These are phyloP conservation scores for Cercospora sp. DNA, from an alignment of 2,329 filamentous ascomycete genomes.

Conservation along the genomic window DNA sequence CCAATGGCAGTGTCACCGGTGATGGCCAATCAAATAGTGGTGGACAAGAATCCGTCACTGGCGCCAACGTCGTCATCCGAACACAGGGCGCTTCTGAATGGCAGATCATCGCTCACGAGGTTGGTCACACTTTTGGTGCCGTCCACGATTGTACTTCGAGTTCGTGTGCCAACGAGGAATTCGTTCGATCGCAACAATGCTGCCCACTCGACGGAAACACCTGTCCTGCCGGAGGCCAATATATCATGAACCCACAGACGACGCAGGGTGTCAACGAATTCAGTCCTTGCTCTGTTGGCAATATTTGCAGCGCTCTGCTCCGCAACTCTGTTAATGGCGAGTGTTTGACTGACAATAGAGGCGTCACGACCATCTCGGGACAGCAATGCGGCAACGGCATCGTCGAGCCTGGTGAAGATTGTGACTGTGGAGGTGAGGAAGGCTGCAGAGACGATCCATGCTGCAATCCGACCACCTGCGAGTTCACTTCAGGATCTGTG, in stretches of 20 bases:
- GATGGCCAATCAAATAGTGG: conserved; percentile 40
- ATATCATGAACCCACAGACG: conserved; percentile 96
- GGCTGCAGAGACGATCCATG: conserved; percentile 75
- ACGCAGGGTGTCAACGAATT: conserved; percentile 71
- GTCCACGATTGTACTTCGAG: conserved; percentile 81
- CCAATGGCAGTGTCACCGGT: conserved; percentile 44
- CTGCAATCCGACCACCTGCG: conserved; percentile 84
- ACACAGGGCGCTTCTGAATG: conserved; percentile 71
- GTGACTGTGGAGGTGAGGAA: conserved; percentile 80
- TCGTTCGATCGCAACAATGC: conserved; percentile 65
- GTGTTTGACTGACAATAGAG: conserved; percentile 83
- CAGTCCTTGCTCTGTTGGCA: conserved; percentile 85
- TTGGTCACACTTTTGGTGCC: conserved; percentile 90
- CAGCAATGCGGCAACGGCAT: conserved; percentile 95
- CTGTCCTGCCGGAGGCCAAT: conserved; percentile 76
- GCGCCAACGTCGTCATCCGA: conserved; percentile 84
- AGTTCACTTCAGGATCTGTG: conserved; percentile 70
- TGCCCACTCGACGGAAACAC: conserved; percentile 69
- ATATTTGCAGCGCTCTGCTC: conserved; percentile 84
- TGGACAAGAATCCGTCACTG: conserved; percentile 71
- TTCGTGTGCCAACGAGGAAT: conserved; percentile 65
- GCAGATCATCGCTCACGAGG: conserved; percentile 95
- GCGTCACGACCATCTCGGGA: conserved; percentile 76
- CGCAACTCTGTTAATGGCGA: conserved; percentile 71
- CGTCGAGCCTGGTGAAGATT: conserved; percentile 90